Evolutionary conservation across 352 stramenopile species (phyloP).

Genomic region (Globisporangium okanoganense): DNA sequence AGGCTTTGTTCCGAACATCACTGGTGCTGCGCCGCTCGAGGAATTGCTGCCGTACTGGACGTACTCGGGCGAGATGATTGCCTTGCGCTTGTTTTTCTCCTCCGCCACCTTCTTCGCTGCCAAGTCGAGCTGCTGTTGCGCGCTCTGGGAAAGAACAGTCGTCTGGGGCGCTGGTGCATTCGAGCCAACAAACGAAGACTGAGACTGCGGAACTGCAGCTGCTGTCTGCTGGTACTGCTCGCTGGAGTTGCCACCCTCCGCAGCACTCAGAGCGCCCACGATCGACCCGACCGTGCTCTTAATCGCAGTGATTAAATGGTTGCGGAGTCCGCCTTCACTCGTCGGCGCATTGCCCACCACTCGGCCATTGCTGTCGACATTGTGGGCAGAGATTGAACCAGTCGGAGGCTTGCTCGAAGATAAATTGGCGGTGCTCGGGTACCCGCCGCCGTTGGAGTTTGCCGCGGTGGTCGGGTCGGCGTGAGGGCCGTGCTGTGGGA

Average conservation of each 20-base stretch:
- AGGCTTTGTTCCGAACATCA: constrained; percentile 13
- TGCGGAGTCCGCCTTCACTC: constrained; percentile 23
- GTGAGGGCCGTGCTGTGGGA: constrained; percentile 72
- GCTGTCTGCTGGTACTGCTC: constrained; percentile 6
- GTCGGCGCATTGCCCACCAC: constrained; percentile 7
- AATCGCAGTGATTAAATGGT: constrained; percentile 40
- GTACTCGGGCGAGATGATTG: constrained; percentile 78
- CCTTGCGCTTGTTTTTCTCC: constrained; percentile 82
- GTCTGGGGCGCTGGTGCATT: neutral
- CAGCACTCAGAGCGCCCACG: constrained; percentile 31
- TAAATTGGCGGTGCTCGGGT: neutral
- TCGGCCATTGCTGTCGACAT: constrained; percentile 1
- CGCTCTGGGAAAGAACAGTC: constrained; percentile 18
- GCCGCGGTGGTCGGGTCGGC: constrained; percentile 25
- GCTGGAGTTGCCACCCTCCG: neutral
- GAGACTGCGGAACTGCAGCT: neutral
- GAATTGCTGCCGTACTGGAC: constrained; percentile 54
- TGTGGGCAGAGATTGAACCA: constrained; percentile 6
- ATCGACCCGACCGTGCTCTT: constrained; percentile 48
- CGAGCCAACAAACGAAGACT: neutral
- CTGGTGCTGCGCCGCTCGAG: neutral
- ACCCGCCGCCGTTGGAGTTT: neutral
- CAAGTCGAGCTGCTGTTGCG: constrained; percentile 42
- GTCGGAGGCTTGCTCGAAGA: constrained; percentile 24
- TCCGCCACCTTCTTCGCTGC: constrained; percentile 41